Base-by-base conservation (phyloP, 441 rosid species). In the Lepidium campestre region DNA sequence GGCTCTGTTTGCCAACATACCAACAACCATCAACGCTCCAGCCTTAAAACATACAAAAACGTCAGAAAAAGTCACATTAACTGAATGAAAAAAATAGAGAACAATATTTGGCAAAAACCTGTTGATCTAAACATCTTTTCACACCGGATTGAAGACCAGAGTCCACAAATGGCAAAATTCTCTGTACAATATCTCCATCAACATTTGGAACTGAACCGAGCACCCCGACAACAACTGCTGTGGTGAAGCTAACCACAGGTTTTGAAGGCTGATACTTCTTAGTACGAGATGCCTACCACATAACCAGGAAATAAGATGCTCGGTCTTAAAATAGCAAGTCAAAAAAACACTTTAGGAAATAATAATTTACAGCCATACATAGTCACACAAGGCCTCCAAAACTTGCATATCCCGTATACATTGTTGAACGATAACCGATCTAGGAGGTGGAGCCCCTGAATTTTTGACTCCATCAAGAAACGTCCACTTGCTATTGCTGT, bases 391-490 rank as follows among this genome's bases (percentile, higher is more conserved):
- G 57, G 81, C 74, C 79, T 95, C 97, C 72, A 95, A 78, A 72
- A 95, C 85, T 64, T 94, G 92, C 93, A 70, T 77, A 73, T 92
- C 96, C 45, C 92, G 81, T 62, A 84, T 70, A 71, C 96, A 92
- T 65, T 95, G 98, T 83, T 90, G 98, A 82, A 95, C 97, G 12
- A 92, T 63, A 66, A 95, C 85, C 66, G 77, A 78, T 66, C 98
- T 86, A 52, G 99, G 97, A 35, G 85, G 93, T 13, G 96, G 87
- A 15, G 98, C 98, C 74, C 98, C 99, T 0, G 97, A 86, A 22
- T 72, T 82, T 70, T 88, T 88, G 68, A 90, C 92, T 22, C 87
- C 97, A 15, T 89, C 92, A 50, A 92, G 76, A 88, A 92, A 95
- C 47, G 77, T 95, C 98, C 99, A 95, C 80, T 82, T 95, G 68